A percentile compares a stretch with the other conserved stretches of the same genome.
Conservation (phyloP, 169 alveolate genomes). For the Sarcocystis neurona region DNA sequence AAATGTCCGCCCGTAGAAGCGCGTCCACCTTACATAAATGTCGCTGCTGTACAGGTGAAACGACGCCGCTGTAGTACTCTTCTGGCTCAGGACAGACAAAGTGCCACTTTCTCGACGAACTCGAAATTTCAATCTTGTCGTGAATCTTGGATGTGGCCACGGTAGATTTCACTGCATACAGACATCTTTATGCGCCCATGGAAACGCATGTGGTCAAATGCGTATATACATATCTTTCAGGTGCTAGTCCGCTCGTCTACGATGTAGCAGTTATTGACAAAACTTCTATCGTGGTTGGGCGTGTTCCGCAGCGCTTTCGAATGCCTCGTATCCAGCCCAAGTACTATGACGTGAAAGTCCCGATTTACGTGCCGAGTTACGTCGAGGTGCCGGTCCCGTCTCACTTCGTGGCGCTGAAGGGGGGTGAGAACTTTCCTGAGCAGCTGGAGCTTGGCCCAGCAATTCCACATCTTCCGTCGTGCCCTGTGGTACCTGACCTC, state of each 20-base stretch:
- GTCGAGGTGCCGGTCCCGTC: conserved; percentile 12
- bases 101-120: too few species aligned
- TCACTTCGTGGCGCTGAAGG: background rate
- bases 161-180: background rate
- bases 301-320: background rate
- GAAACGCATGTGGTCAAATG: too few species aligned
- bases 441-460: too few species aligned
- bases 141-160: background rate
- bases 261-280: background rate
- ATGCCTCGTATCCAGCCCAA: conserved; percentile 3
- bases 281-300: background rate
- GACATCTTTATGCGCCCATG: background rate
- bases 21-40: too few species aligned
- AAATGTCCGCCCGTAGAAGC: too few species aligned
- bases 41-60: too few species aligned
- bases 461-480: too few species aligned
- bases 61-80: too few species aligned
- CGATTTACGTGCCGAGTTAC: background rate
- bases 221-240: background rate
- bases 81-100: too few species aligned
- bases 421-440: too few species aligned
- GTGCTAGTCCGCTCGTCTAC: background rate
- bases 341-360: background rate
- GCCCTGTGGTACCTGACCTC: too few species aligned
- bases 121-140: background rate